Evolutionary conservation across 257 asterid genomes (phyloP), one percentile per base, ranked within the genome.

Genomic region (Solanum verrucosum): DNA sequence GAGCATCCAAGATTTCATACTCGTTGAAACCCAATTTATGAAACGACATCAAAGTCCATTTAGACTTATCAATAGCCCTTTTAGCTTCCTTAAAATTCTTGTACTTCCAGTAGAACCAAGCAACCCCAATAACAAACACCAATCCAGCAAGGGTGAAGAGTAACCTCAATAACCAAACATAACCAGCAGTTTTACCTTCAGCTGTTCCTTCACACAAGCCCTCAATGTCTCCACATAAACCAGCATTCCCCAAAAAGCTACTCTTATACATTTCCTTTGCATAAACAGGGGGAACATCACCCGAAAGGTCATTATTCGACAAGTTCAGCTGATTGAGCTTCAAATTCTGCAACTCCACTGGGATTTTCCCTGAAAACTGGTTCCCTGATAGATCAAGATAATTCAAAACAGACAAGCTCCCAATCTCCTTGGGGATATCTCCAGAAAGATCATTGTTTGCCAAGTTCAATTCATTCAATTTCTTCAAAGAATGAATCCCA

Each of bases 1-100:
- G 90, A 67, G 95, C 96, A 35, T 96, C 95, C 73, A 97, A 20
- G 59, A 97, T 97, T 92, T 96, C 99, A 11, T 90, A 91, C 90
- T 97, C 99, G 6, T 96, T 88, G 87, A 97, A 97, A 49, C 94
- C 98, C 81, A 97, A 79, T 88, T 97, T 97, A 56, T 97, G 99
- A 82, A 97, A 97, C 4, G 99, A 97, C 98, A 96, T 97, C 88
- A 97, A 78, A 5, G 98, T 97, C 99, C 99, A 97, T 89, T 96
- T 97, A 4, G 99, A 94, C 86, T 90, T 92, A 46, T 96, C 98
- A 31, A 92, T 89, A 1, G 90, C 92, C 83, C 78, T 88, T 56
- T 95, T 92, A 21, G 92, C 90, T 84, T 88, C 89, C 87, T 90
- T 90, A 91, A 93, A 93, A 33, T 90, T 94, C 77, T 73, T 91